These are phyloP conservation scores for Suhomyces emberorum DNA, from an alignment of 805 yeast species.

Conservation along the genomic window DNA sequence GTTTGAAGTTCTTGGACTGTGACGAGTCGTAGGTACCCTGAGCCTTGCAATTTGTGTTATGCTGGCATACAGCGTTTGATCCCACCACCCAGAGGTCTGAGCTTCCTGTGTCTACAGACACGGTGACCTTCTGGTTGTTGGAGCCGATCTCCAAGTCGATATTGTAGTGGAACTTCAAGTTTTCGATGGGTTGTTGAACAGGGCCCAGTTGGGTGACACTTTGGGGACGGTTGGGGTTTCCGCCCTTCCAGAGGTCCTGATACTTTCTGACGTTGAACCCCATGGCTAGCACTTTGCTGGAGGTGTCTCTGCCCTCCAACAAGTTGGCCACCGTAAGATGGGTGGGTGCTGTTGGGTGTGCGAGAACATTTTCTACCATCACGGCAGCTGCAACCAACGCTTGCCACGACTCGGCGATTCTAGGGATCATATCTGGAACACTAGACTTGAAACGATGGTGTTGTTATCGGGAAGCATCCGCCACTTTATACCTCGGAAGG, in stretches of 20 bases:
- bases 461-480: no score
- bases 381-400: not conserved
- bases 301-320: not conserved
- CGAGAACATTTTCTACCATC: not conserved
- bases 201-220: not conserved
- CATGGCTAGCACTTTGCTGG: not conserved
- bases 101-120: constrained; percentile 5
- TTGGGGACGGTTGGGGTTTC: not conserved
- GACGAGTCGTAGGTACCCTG: constrained; percentile 4
- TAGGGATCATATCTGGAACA: not conserved
- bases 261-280: not conserved
- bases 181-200: not conserved
- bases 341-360: not conserved
- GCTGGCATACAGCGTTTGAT: constrained; percentile 5
- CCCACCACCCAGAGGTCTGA: constrained; percentile 1
- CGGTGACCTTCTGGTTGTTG: constrained; percentile 6
- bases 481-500: no score
- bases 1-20: constrained; percentile 1
- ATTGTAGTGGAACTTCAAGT: not conserved
- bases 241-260: no score
- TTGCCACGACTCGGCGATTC: not conserved
- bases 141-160: constrained; percentile 5
- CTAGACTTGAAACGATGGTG: no score
- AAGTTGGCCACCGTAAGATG: not conserved
- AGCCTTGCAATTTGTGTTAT: constrained; percentile 3